Conservation (phyloP, 192 early-diverging fungal genomes). For the Entomortierella chlamydospora region DNA sequence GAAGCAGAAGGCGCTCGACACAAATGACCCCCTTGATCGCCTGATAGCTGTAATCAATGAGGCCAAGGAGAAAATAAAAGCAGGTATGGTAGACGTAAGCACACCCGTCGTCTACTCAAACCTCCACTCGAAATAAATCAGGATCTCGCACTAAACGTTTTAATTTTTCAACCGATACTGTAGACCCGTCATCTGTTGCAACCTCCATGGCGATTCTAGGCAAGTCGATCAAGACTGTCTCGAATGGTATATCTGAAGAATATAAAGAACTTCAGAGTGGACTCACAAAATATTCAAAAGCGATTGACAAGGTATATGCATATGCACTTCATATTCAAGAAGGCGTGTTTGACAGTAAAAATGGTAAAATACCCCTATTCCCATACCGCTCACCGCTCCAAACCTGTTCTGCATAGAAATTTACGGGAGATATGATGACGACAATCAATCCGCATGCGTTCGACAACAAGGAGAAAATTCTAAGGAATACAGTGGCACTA, state of each 20-base stretch:
- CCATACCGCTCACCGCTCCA: background rate
- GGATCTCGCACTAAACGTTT: no score
- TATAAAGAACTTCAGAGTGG: constrained; percentile 74
- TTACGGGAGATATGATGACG: constrained; percentile 72
- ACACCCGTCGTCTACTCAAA: no score
- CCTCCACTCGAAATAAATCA: no score
- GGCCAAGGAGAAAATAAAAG: constrained; percentile 54
- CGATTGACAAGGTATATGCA: constrained; percentile 72
- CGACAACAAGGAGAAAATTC: constrained; percentile 71
- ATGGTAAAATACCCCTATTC: constrained; percentile 1
- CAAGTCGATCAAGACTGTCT: constrained; percentile 42
- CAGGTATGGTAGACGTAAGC: constrained; percentile 11
- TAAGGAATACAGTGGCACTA: constrained; percentile 72
- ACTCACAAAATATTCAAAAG: constrained; percentile 77
- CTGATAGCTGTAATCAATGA: constrained; percentile 57
- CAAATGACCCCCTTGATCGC: constrained; percentile 60
- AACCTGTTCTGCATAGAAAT: constrained; percentile 57
- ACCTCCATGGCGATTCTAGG: constrained; percentile 15
- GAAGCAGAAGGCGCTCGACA: constrained; percentile 64
- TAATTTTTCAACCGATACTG: no score
- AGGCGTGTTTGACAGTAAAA: background rate
- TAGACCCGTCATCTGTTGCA: constrained; percentile 36
- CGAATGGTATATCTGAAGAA: constrained; percentile 56
- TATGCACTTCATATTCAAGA: background rate
- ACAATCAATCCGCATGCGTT: constrained; percentile 80